Evolutionary conservation across 306 rosid species (phyloP).

Genomic region (Leucaena leucocephala): DNA sequence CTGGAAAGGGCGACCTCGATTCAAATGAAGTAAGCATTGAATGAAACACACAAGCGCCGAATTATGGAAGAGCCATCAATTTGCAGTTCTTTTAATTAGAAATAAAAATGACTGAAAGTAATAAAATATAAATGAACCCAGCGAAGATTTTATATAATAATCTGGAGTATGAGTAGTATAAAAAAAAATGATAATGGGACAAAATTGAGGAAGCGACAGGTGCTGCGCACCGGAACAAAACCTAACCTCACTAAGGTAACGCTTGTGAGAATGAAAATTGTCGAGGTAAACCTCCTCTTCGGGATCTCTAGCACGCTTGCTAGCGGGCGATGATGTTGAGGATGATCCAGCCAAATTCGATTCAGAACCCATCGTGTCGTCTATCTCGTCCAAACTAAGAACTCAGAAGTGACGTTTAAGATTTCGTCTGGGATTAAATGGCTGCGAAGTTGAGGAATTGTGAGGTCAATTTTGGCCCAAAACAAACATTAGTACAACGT

Average conservation of each 20-base stretch:
- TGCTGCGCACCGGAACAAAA: slow-evolving; percentile 7
- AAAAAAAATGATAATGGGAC: slow-evolving; percentile 7
- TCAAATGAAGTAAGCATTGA: slow-evolving; percentile 13
- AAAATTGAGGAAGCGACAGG: slow-evolving; percentile 8
- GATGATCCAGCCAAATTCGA: slow-evolving; percentile 53
- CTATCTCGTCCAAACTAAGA: slow-evolving; percentile 23
- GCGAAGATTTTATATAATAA: slow-evolving; percentile 6
- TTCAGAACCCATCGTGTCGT: slow-evolving; percentile 68
- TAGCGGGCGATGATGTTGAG: slow-evolving; percentile 67
- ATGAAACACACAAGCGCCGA: neutral
- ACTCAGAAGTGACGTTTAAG: neutral
- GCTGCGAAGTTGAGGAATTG: slow-evolving; percentile 12
- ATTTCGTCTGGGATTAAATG: neutral
- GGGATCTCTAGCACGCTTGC: slow-evolving; percentile 88
- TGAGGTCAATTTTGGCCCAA: slow-evolving; percentile 1
- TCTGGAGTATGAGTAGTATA: neutral
- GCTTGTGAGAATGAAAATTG: slow-evolving; percentile 94
- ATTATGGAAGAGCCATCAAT: slow-evolving; percentile 21
- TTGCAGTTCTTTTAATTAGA: slow-evolving; percentile 14
- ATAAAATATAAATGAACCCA: neutral
- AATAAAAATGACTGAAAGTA: neutral
- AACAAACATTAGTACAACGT: slow-evolving; percentile 7
- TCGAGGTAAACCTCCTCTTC: slow-evolving; percentile 96
- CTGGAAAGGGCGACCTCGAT: slow-evolving; percentile 3
- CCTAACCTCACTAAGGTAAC: slow-evolving; percentile 93